Base-by-base conservation (phyloP, 768 basidiomycete species). In the Leccinum incarnatum region DNA sequence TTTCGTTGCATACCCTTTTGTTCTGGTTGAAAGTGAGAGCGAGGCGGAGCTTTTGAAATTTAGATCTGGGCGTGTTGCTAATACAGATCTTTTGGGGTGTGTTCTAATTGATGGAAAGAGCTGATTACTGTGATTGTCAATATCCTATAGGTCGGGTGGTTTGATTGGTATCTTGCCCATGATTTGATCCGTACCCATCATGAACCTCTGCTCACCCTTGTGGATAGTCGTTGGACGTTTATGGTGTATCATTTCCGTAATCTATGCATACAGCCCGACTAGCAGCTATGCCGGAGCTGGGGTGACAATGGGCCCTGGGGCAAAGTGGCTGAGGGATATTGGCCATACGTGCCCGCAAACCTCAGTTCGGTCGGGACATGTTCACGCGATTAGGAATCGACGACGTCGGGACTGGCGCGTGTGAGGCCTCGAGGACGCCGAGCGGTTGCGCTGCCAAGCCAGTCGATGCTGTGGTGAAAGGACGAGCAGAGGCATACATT, bases 301-400 rank as follows among this genome's bases (percentile, higher is more conserved):
- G 56, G 64, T 65, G 64, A 51, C 49, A 62, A 57, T 58, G 65
- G 64, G 56, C 46, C 49, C 14, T 8, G 17, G 27, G 30, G 42
- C 50, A 23, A 17, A 30, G n/a, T 6, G 15, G 29, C 8, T 29
- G 64, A 63, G 65, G 56, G 65, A 56, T 58, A 67, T 58, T 57
- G 11, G 65, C 65, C 3, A 64, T 58, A 60, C 25, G 65, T 58
- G 65, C 65, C 65, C 65, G 29, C 61, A 49, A 14, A 15, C 23
- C 30, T 61, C 50, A 11, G 36, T 34, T 34, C 23, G 36, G 32
- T n/a, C 14, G 48, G 23, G 10, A 48, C 54, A 55, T 45, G 49
- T 30, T 30, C 36, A 49, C 40, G 40, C n/a, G 17, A 29, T 50
- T 23, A 34, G 15, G 53, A 21, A 15, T 15, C 2, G 14, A 50